Evolutionary conservation across 2,329 filamentous ascomycete species (phyloP), one percentile per base, ranked within the genome.

Genomic region (Hypoxylon sp.): DNA sequence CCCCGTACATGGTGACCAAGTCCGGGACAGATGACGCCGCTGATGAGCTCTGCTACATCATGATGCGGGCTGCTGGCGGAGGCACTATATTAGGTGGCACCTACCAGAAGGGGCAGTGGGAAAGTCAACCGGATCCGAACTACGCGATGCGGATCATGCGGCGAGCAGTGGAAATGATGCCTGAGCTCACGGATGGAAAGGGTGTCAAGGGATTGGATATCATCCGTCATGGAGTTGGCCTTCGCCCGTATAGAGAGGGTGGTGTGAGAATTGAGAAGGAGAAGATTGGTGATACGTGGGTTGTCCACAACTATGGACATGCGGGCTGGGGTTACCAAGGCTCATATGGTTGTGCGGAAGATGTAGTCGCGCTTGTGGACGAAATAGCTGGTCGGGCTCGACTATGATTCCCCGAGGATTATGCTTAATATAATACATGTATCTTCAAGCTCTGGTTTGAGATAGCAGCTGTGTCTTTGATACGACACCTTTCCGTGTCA

Each of bases 31-130:
- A 93, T 54, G 92, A 96, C 74, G 90, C 88, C 1, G 82, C 84
- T 0, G 89, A 91, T 35, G 94, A 97, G 79, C 82, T 90, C 3
- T 83, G 88, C 64, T 98, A 98, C 78, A 85, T 92, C 52, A 97
- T 98, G 94, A 89, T 89, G 75, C 87, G 94, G 29, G 92, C 94
- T 0, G 86, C 85, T 0, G 87, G 87, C n/a, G 94, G 94, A 19
- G 94, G 94, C 10, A 96, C 93, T 0, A 86, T 97, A 46, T 82
- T 97, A 2, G 94, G 94, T n/a, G 94, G 94, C 2, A 95, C 91
- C 51, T 92, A 97, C 75, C 90, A 94, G 78, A 88, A 91, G 74
- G 86, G 89, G 29, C 91, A 90, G 75, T 97, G 93, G 93, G 92
- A 96, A 72, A 87, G 89, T 39, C 86, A 91, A 71, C 89, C 91